Percentiles rank a stretch among this genome's conserved stretches.
These are phyloP conservation scores for Trichoderma guizhouense DNA, from an alignment of 2,329 filamentous ascomycete genomes.

Conservation along the genomic window DNA sequence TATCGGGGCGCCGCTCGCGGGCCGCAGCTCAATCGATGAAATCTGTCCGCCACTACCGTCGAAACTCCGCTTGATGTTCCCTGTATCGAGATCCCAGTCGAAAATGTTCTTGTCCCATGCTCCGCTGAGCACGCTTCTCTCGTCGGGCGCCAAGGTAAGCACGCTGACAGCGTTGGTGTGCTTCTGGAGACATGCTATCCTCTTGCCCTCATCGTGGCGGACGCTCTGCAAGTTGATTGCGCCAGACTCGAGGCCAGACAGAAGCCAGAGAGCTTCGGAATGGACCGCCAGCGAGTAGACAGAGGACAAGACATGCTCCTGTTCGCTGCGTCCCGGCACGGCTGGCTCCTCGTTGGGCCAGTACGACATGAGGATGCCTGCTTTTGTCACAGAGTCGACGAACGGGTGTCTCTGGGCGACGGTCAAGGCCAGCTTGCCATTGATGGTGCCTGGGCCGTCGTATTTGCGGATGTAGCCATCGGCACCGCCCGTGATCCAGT, in stretches of 20 bases:
- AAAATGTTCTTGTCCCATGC: conserved; percentile 95
- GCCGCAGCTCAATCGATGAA: conserved; percentile 80
- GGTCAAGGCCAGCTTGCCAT: conserved; percentile 87
- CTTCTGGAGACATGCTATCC: conserved; percentile 74
- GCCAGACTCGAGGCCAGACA: conserved; percentile 86
- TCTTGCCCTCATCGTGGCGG: conserved; percentile 89
- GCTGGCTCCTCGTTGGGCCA: conserved; percentile 93
- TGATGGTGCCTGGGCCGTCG: conserved; percentile 91
- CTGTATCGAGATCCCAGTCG: conserved; percentile 93
- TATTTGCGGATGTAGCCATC: conserved; percentile 97
- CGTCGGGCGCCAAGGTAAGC: conserved; percentile 75
- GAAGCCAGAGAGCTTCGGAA: conserved; percentile 82
- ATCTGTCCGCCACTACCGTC: conserved; percentile 78
- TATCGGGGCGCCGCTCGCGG: conserved; percentile 70
- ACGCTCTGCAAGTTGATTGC: conserved; percentile 91
- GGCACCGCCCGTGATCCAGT: conserved; percentile 89
- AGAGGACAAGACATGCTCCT: conserved; percentile 71
- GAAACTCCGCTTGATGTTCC: conserved; percentile 71
- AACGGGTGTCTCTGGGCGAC: conserved; percentile 96
- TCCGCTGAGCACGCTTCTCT: conserved; percentile 82
- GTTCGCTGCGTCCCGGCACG: conserved; percentile 39
- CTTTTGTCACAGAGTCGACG: conserved; percentile 94
- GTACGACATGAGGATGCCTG: conserved; percentile 89
- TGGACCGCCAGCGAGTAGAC: conserved; percentile 94
- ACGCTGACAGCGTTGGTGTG: conserved; percentile 93